Evolutionary conservation across 306 rosid genomes (phyloP).

Genomic region (Fragaria iinumae): DNA sequence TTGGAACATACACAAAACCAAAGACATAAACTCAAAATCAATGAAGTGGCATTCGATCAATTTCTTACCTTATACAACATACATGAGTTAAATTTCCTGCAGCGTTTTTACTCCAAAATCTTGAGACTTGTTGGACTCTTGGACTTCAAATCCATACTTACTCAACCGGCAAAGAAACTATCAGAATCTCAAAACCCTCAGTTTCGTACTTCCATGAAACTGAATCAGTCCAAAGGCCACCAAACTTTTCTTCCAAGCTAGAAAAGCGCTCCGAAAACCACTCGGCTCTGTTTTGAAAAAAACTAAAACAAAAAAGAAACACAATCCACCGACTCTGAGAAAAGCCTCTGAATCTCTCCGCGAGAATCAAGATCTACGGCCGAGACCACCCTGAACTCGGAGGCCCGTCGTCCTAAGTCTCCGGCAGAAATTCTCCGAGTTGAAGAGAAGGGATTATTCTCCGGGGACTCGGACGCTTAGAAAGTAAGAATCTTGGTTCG

Average conservation of each 20-base stretch:
- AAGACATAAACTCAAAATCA: background rate
- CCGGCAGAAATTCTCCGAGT: background rate
- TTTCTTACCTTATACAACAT: conserved; percentile 42
- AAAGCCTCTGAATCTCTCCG: background rate
- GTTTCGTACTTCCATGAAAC: background rate
- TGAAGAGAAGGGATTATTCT: background rate
- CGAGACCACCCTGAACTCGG: background rate
- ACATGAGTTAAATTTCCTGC: conserved; percentile 20
- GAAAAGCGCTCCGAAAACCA: conserved; percentile 5
- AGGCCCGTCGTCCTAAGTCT: background rate
- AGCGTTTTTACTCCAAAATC: conserved; percentile 15
- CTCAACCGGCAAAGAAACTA: background rate
- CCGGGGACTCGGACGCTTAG: background rate
- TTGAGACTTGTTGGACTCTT: background rate
- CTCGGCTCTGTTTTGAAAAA: conserved; percentile 1
- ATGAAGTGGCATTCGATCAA: conserved; percentile 18
- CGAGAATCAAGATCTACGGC: conserved; percentile 18
- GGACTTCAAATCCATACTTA: conserved; percentile 1
- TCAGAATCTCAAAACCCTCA: background rate
- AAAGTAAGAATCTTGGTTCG: background rate
- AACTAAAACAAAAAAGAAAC: background rate
- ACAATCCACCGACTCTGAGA: conserved; percentile 2
- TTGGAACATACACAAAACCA: background rate
- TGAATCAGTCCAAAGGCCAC: conserved; percentile 9
- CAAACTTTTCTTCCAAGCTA: background rate